Evolutionary conservation across 1,284 basidiomycete species (phyloP).

Genomic region (Ganoderma sinense): DNA sequence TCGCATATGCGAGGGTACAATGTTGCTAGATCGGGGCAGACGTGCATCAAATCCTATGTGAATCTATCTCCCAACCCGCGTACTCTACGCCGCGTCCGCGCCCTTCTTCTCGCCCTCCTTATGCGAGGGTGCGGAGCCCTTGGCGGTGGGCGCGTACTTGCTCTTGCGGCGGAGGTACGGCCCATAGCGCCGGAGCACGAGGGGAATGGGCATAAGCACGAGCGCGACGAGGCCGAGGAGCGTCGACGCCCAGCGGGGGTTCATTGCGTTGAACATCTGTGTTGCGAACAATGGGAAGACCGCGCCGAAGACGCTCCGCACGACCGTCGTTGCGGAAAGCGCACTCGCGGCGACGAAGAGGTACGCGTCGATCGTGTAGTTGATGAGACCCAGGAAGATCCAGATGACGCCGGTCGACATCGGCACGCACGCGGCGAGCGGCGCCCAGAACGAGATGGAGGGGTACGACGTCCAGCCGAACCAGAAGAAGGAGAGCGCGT

Average conservation of each 20-base stretch:
- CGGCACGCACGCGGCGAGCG: conserved; percentile 38
- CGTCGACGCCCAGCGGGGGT: conserved; percentile 46
- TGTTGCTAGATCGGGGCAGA: neutral
- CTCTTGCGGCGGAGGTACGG: conserved; percentile 35
- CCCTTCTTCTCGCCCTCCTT: conserved; percentile 1
- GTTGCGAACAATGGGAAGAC: conserved; percentile 47
- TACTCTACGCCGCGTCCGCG: neutral
- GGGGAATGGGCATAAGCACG: conserved; percentile 46
- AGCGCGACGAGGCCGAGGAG: conserved; percentile 43
- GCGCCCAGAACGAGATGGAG: conserved; percentile 42
- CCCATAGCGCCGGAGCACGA: conserved; percentile 41
- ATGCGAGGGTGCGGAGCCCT: conserved; percentile 8
- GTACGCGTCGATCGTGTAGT: conserved; percentile 51
- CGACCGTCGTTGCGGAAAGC: conserved; percentile 46
- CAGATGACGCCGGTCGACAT: conserved; percentile 41
- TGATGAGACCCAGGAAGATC: conserved; percentile 44
- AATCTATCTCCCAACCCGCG: neutral
- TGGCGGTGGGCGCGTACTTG: conserved; percentile 40
- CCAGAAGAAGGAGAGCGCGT: conserved; percentile 54
- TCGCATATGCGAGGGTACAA: neutral
- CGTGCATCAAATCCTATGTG: neutral
- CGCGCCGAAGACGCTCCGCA: conserved; percentile 47
- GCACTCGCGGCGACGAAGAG: conserved; percentile 48
- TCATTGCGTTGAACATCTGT: conserved; percentile 46
- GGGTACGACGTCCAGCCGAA: conserved; percentile 53